Conservation (phyloP, 2,329 filamentous ascomycete species). For the Furcasterigmium sp. region DNA sequence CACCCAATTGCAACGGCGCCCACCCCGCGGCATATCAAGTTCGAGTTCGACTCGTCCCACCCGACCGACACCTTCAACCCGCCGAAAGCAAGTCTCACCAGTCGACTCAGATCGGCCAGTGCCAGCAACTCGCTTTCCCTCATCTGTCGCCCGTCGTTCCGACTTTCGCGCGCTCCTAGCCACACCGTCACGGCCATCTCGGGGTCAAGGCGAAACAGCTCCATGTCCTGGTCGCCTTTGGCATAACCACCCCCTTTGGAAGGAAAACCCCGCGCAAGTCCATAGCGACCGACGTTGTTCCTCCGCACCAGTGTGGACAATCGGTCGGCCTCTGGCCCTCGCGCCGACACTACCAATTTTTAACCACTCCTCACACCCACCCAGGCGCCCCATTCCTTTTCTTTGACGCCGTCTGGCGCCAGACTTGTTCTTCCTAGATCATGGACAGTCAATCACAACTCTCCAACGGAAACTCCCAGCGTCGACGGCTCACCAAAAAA, state of each 20-base stretch:
- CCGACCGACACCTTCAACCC: not conserved
- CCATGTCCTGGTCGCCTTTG: too few relatives aligned
- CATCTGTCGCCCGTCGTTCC: not conserved
- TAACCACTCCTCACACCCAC: constrained; percentile 1
- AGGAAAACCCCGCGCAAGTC: not conserved
- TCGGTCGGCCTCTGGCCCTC: not conserved
- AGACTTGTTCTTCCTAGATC: constrained; percentile 20
- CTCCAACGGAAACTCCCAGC: constrained; percentile 43
- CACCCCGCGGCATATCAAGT: not conserved
- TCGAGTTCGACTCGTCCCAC: constrained; percentile 1
- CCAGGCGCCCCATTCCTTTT: constrained; percentile 4
- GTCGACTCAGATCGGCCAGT: not conserved
- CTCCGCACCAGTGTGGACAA: constrained; percentile 1
- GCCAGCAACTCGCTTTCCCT: not conserved
- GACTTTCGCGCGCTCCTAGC: not conserved
- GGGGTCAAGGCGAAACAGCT: not conserved
- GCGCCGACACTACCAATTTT: constrained; percentile 5
- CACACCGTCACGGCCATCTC: constrained; percentile 2
- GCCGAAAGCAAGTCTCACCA: not conserved
- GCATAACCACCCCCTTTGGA: not conserved
- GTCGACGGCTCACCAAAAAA: constrained; percentile 60
- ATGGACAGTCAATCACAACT: constrained; percentile 42
- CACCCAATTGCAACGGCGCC: not conserved
- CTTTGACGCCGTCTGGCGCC: constrained; percentile 9
- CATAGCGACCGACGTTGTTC: not conserved